Percentiles rank a stretch among this genome's conserved stretches.
Evolutionary conservation across 2,329 filamentous ascomycete genomes (phyloP).

Genomic region (Xylaria digitata): DNA sequence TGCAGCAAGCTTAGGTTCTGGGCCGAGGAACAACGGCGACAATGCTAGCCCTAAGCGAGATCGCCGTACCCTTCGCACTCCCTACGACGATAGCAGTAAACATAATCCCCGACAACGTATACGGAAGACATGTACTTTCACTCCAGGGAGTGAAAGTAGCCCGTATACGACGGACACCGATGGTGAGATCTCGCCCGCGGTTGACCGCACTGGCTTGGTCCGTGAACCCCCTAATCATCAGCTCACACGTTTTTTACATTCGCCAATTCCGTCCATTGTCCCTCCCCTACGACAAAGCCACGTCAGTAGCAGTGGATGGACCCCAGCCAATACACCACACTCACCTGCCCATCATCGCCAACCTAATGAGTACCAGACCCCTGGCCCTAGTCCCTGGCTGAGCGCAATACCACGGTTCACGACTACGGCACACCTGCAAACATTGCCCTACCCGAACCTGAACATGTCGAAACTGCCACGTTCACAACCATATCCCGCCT

Average conservation of each 20-base stretch:
- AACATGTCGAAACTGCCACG: slow-evolving; percentile 40
- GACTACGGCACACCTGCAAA: slow-evolving; percentile 39
- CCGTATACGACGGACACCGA: slow-evolving; percentile 58
- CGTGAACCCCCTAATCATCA: slow-evolving; percentile 27
- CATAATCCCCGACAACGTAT: slow-evolving; percentile 43
- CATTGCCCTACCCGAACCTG: slow-evolving; percentile 9
- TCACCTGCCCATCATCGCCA: slow-evolving; percentile 30
- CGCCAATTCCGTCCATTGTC: slow-evolving; percentile 39
- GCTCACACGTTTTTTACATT: slow-evolving; percentile 39
- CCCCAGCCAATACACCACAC: slow-evolving; percentile 44
- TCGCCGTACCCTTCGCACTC: slow-evolving; percentile 45
- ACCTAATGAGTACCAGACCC: slow-evolving; percentile 40
- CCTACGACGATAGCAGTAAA: slow-evolving; percentile 43
- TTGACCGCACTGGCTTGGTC: slow-evolving; percentile 41
- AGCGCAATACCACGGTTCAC: slow-evolving; percentile 58
- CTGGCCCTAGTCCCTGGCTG: slow-evolving; percentile 55
- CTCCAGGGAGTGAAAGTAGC: slow-evolving; percentile 47
- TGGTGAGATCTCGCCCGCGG: slow-evolving; percentile 49
- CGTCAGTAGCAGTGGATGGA: slow-evolving; percentile 44
- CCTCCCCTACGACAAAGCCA: slow-evolving; percentile 38
- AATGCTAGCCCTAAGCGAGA: slow-evolving; percentile 44
- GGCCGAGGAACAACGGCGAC: slow-evolving; percentile 14
- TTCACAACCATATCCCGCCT: slow-evolving; percentile 24
- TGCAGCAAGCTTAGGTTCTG: slow-evolving; percentile 35
- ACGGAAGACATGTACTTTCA: slow-evolving; percentile 48